phyloP scores from a whole-genome alignment of 352 stramenopile species.

The Pythium dissimile region DNA sequence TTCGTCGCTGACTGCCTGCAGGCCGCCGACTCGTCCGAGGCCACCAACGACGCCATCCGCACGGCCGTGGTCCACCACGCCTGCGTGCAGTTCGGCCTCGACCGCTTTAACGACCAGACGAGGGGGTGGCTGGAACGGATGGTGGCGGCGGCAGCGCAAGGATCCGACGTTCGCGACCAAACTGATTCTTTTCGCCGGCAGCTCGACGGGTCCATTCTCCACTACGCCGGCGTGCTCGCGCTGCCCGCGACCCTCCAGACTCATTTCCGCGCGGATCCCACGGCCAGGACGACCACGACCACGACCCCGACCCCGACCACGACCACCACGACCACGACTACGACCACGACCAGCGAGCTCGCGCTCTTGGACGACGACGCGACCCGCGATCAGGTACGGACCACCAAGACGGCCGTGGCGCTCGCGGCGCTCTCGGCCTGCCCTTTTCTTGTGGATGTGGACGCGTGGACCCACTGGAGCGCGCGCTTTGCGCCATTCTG shows the following conservation, averaged over 20 bases:
- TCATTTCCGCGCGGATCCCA: too few species aligned
- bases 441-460: slow-evolving; percentile 64
- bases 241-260: neutral
- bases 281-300: too few species aligned
- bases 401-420: slow-evolving; percentile 38
- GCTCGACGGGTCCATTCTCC: slow-evolving; percentile 2
- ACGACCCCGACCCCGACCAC: too few species aligned
- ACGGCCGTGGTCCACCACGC: neutral
- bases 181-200: too few species aligned
- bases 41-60: neutral
- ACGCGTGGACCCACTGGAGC: slow-evolving; percentile 21
- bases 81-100: slow-evolving; percentile 16
- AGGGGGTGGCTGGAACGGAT: neutral
- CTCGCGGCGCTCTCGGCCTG: slow-evolving; percentile 42
- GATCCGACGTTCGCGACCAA: too few species aligned
- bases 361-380: slow-evolving; percentile 8
- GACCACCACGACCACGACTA: too few species aligned
- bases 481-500: slow-evolving; percentile 47
- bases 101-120: neutral
- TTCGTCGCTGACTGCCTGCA: slow-evolving; percentile 10
- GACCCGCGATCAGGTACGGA: slow-evolving; percentile 37
- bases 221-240: slow-evolving; percentile 8
- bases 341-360: slow-evolving; percentile 5
- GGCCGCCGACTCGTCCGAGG: neutral
- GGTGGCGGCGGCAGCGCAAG: neutral